These are phyloP conservation scores for Alternaria incomplexa DNA, from an alignment of 2,329 filamentous ascomycete species.

Conservation along the genomic window DNA sequence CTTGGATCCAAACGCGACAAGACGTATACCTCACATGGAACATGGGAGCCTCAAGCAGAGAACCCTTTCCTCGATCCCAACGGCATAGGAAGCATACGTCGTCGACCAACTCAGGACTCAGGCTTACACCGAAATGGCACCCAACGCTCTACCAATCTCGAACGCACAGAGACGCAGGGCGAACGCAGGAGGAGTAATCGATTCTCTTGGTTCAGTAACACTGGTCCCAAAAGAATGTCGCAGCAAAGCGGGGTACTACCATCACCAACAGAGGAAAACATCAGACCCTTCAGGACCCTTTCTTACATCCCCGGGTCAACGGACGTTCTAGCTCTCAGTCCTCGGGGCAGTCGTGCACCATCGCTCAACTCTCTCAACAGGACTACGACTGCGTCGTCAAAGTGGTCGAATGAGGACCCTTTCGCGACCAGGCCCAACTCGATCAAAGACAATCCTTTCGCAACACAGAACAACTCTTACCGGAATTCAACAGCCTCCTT, in stretches of 20 bases:
- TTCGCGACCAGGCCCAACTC: constrained; percentile 18
- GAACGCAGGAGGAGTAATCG: constrained; percentile 5
- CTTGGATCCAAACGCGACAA: constrained; percentile 24
- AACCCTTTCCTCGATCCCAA: constrained; percentile 14
- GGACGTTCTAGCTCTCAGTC: constrained; percentile 5
- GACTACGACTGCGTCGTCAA: background rate
- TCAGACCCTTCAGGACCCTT: background rate
- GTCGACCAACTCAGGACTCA: constrained; percentile 8
- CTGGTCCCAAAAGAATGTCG: background rate
- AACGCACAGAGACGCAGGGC: constrained; percentile 7
- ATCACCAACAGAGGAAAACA: constrained; percentile 1
- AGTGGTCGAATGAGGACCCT: constrained; percentile 16
- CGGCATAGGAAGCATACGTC: constrained; percentile 11
- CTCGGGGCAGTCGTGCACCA: constrained; percentile 7
- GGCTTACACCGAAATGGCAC: constrained; percentile 1
- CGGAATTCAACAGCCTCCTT: background rate
- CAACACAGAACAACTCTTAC: constrained; percentile 1
- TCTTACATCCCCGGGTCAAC: constrained; percentile 1
- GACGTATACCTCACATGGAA: constrained; percentile 7
- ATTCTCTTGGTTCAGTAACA: background rate
- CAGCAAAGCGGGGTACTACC: background rate
- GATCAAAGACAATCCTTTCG: constrained; percentile 13
- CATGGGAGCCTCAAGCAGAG: constrained; percentile 22
- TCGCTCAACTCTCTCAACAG: background rate
- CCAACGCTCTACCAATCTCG: constrained; percentile 6